Evolutionary conservation across 2,329 filamentous ascomycete genomes (phyloP), one percentile per base, ranked within the genome.

Genomic region (Podosphaera leucotricha): DNA sequence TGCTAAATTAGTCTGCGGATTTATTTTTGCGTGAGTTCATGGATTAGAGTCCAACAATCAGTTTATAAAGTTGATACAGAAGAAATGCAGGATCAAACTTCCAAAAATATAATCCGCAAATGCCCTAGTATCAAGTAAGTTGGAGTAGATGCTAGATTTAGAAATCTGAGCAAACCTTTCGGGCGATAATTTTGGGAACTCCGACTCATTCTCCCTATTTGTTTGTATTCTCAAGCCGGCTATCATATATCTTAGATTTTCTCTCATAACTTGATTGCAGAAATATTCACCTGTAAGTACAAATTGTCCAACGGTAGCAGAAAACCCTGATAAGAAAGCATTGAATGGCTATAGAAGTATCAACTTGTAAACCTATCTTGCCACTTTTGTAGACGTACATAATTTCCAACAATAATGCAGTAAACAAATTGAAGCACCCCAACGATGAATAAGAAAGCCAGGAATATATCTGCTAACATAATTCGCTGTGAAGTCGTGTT

Each of bases 11-110:
- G 6, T 11, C 24, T 28, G 6, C 6, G 6, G 6, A 6, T 28
- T 28, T 28, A 28, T 28, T 28, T 28, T 11, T 28, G 6, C 24
- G 11, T 11, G 11, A 6, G 24, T 11, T 28, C 11, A 11, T 28
- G 11, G 11, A 6, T 28, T 28, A 6, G 24, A 6, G 6, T 28
- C 11, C 6, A 11, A 11, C 24, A 28, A 38, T 70, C 41, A 98
- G 71, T 98, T 98, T 68, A 98, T 95, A 63, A 98, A 98, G 71
- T 98, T 98, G 61, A 95, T 77, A 64, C 86, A 94, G 70, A 98
- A 98, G 66, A 95, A 93, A 67, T 98, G 90, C 61, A 95, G 66
- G 60, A 95, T 83, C 61, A 98, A 62, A 62, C 86, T 94, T 60
- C 87, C 90, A 54, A 94, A 83, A 48, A 98, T 71, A 59, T 80